These are phyloP conservation scores for Coemansia sp. DNA, from an alignment of 192 early-diverging fungal species.

Conservation along the genomic window DNA sequence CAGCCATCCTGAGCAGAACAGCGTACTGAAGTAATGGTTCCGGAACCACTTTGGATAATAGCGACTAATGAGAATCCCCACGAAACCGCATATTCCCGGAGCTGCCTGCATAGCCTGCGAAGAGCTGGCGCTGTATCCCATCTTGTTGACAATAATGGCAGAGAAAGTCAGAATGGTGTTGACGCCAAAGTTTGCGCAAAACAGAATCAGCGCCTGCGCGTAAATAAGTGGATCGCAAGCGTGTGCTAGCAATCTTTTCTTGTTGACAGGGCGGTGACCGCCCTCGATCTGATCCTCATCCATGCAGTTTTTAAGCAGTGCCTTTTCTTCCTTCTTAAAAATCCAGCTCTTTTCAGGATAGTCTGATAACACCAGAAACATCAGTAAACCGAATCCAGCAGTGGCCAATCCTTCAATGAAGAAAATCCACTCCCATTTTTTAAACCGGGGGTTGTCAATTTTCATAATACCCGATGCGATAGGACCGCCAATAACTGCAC, in stretches of 20 bases:
- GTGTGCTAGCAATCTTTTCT: slow-evolving; percentile 16
- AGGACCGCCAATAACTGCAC: slow-evolving; percentile 41
- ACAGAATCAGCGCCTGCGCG: slow-evolving; percentile 37
- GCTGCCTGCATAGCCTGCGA: slow-evolving; percentile 48
- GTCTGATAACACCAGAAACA: slow-evolving; percentile 37
- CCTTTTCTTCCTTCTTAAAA: slow-evolving; percentile 29
- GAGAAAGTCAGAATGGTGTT: slow-evolving; percentile 51
- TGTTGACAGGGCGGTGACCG: slow-evolving; percentile 30
- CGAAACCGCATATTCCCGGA: slow-evolving; percentile 43
- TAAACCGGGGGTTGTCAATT: slow-evolving; percentile 31
- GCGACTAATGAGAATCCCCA: slow-evolving; percentile 28
- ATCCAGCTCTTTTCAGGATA: slow-evolving; percentile 47
- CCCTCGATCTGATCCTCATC: slow-evolving; percentile 31
- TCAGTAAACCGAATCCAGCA: slow-evolving; percentile 30
- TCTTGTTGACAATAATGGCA: slow-evolving; percentile 39
- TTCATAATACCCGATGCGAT: slow-evolving; percentile 46
- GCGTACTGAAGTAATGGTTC: slow-evolving; percentile 29
- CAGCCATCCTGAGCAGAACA: slow-evolving; percentile 42
- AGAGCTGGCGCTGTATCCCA: slow-evolving; percentile 30
- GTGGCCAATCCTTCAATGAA: slow-evolving; percentile 46
- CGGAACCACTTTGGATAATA: slow-evolving; percentile 38
- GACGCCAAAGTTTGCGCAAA: slow-evolving; percentile 43
- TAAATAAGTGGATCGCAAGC: slow-evolving; percentile 35
- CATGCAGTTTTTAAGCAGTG: slow-evolving; percentile 29
- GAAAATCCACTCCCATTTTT: slow-evolving; percentile 49